A percentile compares a stretch with the other conserved stretches of the same genome.
These are phyloP conservation scores for Penicillium paradoxum DNA, from an alignment of 495 filamentous ascomycete genomes.

Conservation along the genomic window DNA sequence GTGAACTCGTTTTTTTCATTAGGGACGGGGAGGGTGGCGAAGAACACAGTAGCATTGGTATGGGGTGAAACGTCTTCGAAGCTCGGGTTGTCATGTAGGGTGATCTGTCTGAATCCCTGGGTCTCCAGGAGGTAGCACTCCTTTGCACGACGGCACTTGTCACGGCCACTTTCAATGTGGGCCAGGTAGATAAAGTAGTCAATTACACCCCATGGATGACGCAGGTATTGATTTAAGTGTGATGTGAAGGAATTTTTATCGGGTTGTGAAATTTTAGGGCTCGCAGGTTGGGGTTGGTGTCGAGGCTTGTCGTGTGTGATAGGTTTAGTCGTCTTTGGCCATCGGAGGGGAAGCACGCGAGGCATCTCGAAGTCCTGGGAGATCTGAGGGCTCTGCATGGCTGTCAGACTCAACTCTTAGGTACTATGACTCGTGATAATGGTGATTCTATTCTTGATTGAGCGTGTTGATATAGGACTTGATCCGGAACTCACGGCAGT, in stretches of 20 bases:
- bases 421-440: not conserved
- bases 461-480: not conserved
- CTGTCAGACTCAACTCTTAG: not conserved
- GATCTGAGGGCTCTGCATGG: not conserved
- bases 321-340: not conserved
- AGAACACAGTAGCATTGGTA: constrained; percentile 19
- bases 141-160: constrained; percentile 10
- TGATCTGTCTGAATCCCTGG: constrained; percentile 20
- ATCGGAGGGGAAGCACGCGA: not conserved
- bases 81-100: constrained; percentile 17
- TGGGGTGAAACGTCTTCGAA: constrained; percentile 8
- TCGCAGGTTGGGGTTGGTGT: not conserved
- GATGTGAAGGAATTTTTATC: not conserved
- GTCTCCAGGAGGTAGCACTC: constrained; percentile 24
- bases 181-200: constrained; percentile 36
- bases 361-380: not conserved
- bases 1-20: constrained; percentile 7
- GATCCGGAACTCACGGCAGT: not conserved
- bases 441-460: not conserved
- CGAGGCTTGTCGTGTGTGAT: not conserved
- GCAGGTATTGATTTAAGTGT: not conserved
- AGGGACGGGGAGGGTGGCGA: constrained; percentile 27
- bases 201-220: constrained; percentile 30
- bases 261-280: not conserved
- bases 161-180: constrained; percentile 17